A percentile compares a stretch with the other conserved stretches of the same genome.
Evolutionary conservation across 2,329 filamentous ascomycete genomes (phyloP).

Genomic region (Microsporum ferrugineum): DNA sequence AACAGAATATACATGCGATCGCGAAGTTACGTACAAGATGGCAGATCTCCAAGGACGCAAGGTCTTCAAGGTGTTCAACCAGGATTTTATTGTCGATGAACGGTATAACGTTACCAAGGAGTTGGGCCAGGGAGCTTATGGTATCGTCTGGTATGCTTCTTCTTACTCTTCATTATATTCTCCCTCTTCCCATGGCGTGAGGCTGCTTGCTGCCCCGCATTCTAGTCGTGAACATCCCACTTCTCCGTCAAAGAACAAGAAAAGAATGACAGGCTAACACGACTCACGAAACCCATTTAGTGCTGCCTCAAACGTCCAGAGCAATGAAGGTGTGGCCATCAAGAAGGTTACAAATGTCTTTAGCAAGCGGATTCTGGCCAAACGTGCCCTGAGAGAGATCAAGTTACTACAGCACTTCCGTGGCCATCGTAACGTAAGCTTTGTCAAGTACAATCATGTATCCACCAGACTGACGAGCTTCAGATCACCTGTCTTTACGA

Average conservation of each 20-base stretch:
- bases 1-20: conserved; percentile 9
- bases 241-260: background rate
- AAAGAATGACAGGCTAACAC: conserved; percentile 11
- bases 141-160: conserved; percentile 80
- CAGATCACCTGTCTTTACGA: conserved; percentile 98
- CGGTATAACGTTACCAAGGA: conserved; percentile 98
- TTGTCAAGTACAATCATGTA: background rate
- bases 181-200: background rate
- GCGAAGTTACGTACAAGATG: conserved; percentile 32
- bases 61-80: conserved; percentile 99
- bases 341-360: conserved; percentile 99
- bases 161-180: background rate
- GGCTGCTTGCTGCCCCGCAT: background rate
- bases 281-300: conserved; percentile 38
- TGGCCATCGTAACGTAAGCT: conserved; percentile 68
- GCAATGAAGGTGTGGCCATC: conserved; percentile 87
- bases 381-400: conserved; percentile 94
- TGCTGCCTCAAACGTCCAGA: conserved; percentile 83
- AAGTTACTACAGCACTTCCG: conserved; percentile 97
- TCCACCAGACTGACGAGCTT: conserved; percentile 21
- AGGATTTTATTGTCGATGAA: conserved; percentile 97
- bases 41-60: conserved; percentile 60
- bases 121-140: conserved; percentile 93
- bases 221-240: background rate
- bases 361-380: conserved; percentile 98